Conservation (phyloP, 306 rosid species). For the Cucurbita maxima region DNA sequence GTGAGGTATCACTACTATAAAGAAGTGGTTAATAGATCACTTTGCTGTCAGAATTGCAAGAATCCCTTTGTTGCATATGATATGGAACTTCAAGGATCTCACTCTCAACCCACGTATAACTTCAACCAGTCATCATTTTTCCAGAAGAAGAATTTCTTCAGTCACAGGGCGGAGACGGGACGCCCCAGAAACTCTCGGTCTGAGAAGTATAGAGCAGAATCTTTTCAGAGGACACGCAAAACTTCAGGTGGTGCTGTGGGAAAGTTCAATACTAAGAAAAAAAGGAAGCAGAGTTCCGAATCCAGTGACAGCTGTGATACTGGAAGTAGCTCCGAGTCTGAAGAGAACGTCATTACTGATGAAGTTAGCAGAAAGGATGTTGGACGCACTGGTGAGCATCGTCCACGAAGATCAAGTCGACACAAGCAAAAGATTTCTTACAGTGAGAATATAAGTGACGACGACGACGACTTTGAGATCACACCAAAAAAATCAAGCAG, state of each 20-base stretch:
- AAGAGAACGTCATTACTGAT: conserved; percentile 24
- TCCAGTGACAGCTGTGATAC: conserved; percentile 50
- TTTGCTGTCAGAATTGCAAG: conserved; percentile 52
- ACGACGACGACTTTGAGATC: conserved; percentile 3
- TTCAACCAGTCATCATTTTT: conserved; percentile 31
- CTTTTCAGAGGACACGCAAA: conserved; percentile 13
- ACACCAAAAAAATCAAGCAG: conserved; percentile 28
- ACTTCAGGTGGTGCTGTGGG: conserved; percentile 14
- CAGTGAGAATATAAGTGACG: conserved; percentile 55
- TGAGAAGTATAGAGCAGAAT: conserved; percentile 12
- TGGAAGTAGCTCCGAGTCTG: conserved; percentile 37
- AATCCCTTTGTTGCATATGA: conserved; percentile 54
- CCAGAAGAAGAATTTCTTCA: conserved; percentile 20
- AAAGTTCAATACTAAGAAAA: conserved; percentile 37
- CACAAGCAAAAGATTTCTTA: conserved; percentile 57
- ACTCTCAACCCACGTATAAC: conserved; percentile 17
- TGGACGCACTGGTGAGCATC: conserved; percentile 19
- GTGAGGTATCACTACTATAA: conserved; percentile 40
- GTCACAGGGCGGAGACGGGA: conserved; percentile 29
- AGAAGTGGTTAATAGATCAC: conserved; percentile 41
- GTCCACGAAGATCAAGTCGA: conserved; percentile 62
- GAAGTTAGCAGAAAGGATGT: conserved; percentile 19
- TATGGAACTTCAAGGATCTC: conserved; percentile 18
- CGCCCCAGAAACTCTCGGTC: conserved; percentile 22
- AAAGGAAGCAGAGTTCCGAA: conserved; percentile 31